Evolutionary conservation across 139 green algal genomes (phyloP).

Genomic region (Chlorella sorokiniana): DNA sequence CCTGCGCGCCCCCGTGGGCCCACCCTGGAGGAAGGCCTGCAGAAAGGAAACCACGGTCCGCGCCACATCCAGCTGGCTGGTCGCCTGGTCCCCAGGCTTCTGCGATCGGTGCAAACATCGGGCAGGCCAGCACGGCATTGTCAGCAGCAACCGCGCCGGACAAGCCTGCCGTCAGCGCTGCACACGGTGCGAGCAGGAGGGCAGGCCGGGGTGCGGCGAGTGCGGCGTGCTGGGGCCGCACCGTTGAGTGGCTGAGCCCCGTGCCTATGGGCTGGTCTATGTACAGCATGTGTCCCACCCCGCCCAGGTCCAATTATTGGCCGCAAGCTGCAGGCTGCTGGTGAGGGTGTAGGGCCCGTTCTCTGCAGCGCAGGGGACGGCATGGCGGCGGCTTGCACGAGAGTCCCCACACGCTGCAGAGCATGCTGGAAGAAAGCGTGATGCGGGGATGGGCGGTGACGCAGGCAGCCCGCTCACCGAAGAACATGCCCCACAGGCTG

Average conservation of each 20-base stretch:
- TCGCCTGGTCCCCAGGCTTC: neutral
- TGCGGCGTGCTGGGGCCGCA: neutral
- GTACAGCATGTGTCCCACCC: neutral
- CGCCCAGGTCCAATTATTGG: slow-evolving; percentile 7
- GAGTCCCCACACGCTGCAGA: neutral
- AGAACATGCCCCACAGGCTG: slow-evolving; percentile 5
- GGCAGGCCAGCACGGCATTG: too few relatives aligned
- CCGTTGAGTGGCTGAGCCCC: neutral
- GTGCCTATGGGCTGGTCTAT: slow-evolving; percentile 15
- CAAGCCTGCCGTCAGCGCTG: too few relatives aligned
- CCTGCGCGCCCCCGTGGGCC: too few relatives aligned
- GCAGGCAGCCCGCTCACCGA: neutral
- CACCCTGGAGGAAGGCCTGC: slow-evolving; percentile 4
- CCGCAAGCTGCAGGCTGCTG: neutral
- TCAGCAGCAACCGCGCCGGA: neutral
- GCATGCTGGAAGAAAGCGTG: too few relatives aligned
- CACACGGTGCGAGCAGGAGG: too few relatives aligned
- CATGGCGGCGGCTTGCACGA: neutral
- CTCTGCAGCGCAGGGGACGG: neutral
- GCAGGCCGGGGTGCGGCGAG: neutral
- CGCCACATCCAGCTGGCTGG: slow-evolving; percentile 12
- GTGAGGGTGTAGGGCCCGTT: slow-evolving; percentile 8
- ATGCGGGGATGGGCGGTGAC: too few relatives aligned
- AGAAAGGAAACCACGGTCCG: neutral
- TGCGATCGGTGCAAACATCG: too few relatives aligned